Base-by-base conservation (phyloP, 352 stramenopile genomes). In the Aphanomyces stellatus region DNA sequence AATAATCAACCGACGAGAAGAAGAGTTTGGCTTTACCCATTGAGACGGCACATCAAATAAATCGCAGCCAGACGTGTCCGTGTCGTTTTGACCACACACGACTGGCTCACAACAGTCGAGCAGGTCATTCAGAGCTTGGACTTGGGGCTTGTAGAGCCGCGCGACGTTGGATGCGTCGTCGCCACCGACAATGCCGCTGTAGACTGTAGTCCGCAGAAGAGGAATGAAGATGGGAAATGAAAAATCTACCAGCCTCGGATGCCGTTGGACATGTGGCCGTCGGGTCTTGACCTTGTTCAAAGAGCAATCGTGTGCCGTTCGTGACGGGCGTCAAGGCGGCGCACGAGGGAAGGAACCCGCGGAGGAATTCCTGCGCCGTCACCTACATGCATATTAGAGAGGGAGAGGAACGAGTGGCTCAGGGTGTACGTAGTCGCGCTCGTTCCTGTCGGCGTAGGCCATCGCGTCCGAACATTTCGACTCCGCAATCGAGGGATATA, bases 201-300 rank as follows among this genome's bases (percentile, higher is more conserved):
- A 91, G 27, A 88, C 80, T 82, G 24, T 30, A 76, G 87, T 33
- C 81, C 88, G 37, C 19, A 51, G 11, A 40, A 30, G 2, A 46
- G 46, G 31, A 71, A 34, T 43, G n/a, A 53, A 42, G 25, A 53
- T 15, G 7, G 31, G 22, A 63, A 13, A 62, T 8, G 7, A 51
- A 28, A 62, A 40, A 51, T 13, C 57, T 69, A 90, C 81, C 67
- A 48, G 79, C 76, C 51, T 75, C 78, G 4, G 82, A 91, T 56
- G 76, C 84, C 42, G 88, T 80, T 35, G 82, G 81, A 33, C 82
- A 91, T 10, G 76, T 75, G 8, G 75, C 75, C 0, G 79, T 91
- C 60, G 81, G 78, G 48, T 91, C 75, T 72, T 88, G 75, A 3
- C 82, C 82, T 61, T 91, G 82, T 56, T 91, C 81, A 53, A 91